Evolutionary conservation across 1,284 basidiomycete genomes (phyloP).

Genomic region (Ustilago sp.): DNA sequence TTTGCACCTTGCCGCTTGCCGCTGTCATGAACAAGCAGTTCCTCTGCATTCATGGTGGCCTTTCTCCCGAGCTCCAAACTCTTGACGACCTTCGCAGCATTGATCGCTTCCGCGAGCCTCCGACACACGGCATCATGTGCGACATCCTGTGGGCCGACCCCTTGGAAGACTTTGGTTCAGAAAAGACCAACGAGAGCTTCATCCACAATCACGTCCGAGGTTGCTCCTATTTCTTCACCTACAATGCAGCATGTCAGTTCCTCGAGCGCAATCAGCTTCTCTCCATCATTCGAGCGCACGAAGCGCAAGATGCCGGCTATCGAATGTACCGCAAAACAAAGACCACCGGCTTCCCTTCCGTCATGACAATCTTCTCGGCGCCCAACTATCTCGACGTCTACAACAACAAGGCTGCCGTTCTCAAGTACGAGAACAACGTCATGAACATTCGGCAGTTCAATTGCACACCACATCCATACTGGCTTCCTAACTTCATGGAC

Average conservation of each 20-base stretch:
- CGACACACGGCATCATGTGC: conserved; percentile 93
- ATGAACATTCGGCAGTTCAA: conserved; percentile 96
- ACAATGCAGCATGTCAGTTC: conserved; percentile 89
- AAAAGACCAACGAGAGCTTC: conserved; percentile 87
- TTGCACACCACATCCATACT: conserved; percentile 93
- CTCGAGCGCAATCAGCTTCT: conserved; percentile 91
- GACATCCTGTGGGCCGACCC: conserved; percentile 96
- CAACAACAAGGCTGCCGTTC: conserved; percentile 94
- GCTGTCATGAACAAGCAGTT: conserved; percentile 98
- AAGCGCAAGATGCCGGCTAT: conserved; percentile 90
- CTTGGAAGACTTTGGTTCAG: conserved; percentile 90
- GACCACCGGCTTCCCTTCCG: conserved; percentile 87
- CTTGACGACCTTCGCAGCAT: conserved; percentile 90
- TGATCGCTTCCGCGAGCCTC: conserved; percentile 93
- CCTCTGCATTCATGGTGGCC: conserved; percentile 91
- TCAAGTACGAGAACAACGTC: conserved; percentile 96
- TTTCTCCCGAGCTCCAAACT: conserved; percentile 89
- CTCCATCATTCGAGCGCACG: conserved; percentile 94
- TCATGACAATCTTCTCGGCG: conserved; percentile 96
- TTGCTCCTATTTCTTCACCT: conserved; percentile 98
- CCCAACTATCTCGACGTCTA: conserved; percentile 95
- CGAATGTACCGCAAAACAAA: conserved; percentile 98
- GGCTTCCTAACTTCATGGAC: conserved; percentile 99
- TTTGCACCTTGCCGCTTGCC: conserved; percentile 89
- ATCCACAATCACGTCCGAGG: conserved; percentile 93